Evolutionary conservation across 208 protist genomes (phyloP).

Genomic region (Trypanosoma cruzi): DNA sequence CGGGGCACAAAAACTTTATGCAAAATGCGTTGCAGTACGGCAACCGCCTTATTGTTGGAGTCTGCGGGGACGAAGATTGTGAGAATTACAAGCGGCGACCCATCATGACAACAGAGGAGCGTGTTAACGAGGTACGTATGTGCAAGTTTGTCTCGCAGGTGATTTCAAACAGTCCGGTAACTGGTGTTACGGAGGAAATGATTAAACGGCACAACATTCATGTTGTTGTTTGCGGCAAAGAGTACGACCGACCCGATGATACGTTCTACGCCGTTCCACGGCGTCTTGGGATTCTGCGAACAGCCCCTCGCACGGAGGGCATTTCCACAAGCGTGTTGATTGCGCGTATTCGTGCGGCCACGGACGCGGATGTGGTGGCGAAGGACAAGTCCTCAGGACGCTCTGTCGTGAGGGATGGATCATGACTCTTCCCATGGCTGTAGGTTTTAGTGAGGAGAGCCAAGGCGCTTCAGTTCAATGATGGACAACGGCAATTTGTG

Average conservation of each 20-base stretch:
- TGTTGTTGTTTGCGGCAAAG: conserved; percentile 88
- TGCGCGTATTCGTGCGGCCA: conserved; percentile 67
- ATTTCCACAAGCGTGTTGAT: conserved; percentile 92
- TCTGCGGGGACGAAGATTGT: conserved; percentile 91
- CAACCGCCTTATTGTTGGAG: conserved; percentile 92
- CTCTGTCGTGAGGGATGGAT: conserved; percentile 34
- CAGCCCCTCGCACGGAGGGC: conserved; percentile 89
- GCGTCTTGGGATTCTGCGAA: conserved; percentile 82
- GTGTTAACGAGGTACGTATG: conserved; percentile 84
- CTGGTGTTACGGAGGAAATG: conserved; percentile 88
- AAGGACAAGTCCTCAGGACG: conserved; percentile 58
- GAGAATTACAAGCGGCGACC: conserved; percentile 89
- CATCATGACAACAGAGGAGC: conserved; percentile 92
- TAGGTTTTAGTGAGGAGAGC: too few relatives aligned
- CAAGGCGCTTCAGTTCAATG: too few relatives aligned
- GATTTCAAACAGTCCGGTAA: conserved; percentile 86
- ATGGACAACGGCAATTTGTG: too few relatives aligned
- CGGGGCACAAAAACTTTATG: conserved; percentile 91
- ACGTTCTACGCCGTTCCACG: conserved; percentile 90
- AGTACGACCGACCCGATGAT: conserved; percentile 90
- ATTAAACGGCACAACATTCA: conserved; percentile 92
- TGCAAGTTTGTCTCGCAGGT: conserved; percentile 93
- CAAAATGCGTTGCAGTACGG: conserved; percentile 84
- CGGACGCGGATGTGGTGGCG: conserved; percentile 49
- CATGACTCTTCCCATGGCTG: not conserved